Evolutionary conservation across 345 rosid species (phyloP), one percentile per base, ranked within the genome.

Genomic region (Bruguiera sexangula): DNA sequence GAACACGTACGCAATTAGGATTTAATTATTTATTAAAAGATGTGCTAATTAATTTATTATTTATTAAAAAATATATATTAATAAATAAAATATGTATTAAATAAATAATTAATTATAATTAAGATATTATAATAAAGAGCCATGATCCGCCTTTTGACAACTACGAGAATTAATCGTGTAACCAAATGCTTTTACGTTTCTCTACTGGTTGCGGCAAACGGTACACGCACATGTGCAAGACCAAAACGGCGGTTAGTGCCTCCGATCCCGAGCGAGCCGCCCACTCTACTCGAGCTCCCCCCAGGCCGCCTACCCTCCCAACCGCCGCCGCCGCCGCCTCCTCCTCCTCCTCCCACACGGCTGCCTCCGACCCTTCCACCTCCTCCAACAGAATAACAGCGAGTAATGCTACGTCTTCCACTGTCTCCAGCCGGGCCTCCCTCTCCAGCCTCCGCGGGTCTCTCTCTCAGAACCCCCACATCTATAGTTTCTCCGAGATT

Each of bases 401-500:
- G 18, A 6, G 6, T 3, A n/a, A 50, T 3, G 46, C 69, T 2
- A 37, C 79, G 1, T 70, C 71, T 1, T 75, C 79, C 15, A 21
- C 67, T 4, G 10, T 58, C 68, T 71, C 72, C 10, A 57, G 68
- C 64, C 72, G 65, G 5, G 36, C 88, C 65, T 88, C 98, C 6
- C 87, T 89, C 70, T 73, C 97, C 67, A 79, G 88, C 79, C 85
- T 93, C 82, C 89, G 94, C 21, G 82, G 74, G 3, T 80, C 86
- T 32, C 72, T 94, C 65, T 84, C 98, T 4, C 90, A 94, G 55
- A 89, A 74, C 32, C 89, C 94, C 24, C 85, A 82, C 78, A 83
- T 94, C 79, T 94, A 94, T 85, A 78, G 79, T 80, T 74, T 91
- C 80, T 66, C 87, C 68, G 97, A 91, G 74, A 86, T 94, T 21